A percentile compares a stretch with the other conserved stretches of the same genome.
These are phyloP conservation scores for Rubus parviflorus DNA, from an alignment of 306 rosid species.

Conservation along the genomic window DNA sequence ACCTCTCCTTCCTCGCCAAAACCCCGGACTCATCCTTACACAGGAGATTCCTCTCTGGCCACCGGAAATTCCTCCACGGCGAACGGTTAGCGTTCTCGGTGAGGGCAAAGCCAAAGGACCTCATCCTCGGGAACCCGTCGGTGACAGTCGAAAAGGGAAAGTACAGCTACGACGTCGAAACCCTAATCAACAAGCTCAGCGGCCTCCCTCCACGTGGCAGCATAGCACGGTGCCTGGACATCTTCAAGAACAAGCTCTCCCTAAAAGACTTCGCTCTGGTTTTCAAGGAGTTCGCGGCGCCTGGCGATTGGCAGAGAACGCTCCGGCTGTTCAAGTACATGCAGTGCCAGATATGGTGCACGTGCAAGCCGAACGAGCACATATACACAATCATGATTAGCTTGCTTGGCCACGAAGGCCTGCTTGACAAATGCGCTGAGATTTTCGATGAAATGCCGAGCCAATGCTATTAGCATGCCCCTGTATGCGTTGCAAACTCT, in stretches of 20 bases:
- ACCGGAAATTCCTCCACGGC: conserved; percentile 23
- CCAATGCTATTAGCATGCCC: conserved; percentile 27
- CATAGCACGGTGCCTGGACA: conserved; percentile 89
- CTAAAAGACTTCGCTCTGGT: conserved; percentile 87
- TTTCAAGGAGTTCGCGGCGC: conserved; percentile 92
- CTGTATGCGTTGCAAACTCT: too few species aligned
- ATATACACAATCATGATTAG: conserved; percentile 85
- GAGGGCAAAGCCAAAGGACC: conserved; percentile 61
- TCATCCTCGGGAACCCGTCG: conserved; percentile 72
- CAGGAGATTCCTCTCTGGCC: conserved; percentile 19
- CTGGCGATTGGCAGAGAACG: conserved; percentile 93
- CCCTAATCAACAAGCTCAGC: conserved; percentile 83
- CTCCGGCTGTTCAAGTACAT: conserved; percentile 83
- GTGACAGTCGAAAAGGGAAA: conserved; percentile 83
- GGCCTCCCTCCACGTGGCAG: conserved; percentile 95
- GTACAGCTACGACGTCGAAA: conserved; percentile 90
- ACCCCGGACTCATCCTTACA: too few species aligned
- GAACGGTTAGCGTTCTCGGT: conserved; percentile 24
- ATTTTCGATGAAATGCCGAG: conserved; percentile 88
- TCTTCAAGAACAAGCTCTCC: conserved; percentile 85
- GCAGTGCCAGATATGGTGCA: conserved; percentile 99
- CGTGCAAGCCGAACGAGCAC: conserved; percentile 90
- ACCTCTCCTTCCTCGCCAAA: conserved; percentile 26
- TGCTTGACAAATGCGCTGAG: conserved; percentile 81
- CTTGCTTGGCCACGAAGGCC: conserved; percentile 77